Percentiles rank a stretch among this genome's conserved stretches.
phyloP scores from a whole-genome alignment of 768 basidiomycete genomes.

The Xanthoconium stramineum region DNA sequence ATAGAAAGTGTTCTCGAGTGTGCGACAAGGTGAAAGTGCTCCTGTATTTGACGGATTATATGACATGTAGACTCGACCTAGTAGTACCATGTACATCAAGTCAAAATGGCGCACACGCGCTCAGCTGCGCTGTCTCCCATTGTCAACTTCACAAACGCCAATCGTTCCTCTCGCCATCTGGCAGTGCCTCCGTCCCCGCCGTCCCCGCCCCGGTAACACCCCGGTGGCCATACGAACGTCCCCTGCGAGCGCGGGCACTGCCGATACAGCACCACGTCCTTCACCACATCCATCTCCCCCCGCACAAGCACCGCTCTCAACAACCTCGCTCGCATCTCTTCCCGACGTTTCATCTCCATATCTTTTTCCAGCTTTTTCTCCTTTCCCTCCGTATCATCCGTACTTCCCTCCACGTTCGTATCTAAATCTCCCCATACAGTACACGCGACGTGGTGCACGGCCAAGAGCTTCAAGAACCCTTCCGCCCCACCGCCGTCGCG shows the following conservation, averaged over 20 bases:
- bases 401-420: conserved; percentile 29
- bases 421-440: conserved; percentile 64
- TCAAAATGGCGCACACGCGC: conserved; percentile 13
- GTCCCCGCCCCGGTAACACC: conserved; percentile 42
- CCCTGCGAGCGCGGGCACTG: conserved; percentile 46
- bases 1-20: too few species aligned
- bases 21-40: too few species aligned
- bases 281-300: conserved; percentile 45
- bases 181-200: neutral
- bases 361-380: neutral
- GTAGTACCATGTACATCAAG: neutral
- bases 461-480: conserved; percentile 64
- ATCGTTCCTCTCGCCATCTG: conserved; percentile 16
- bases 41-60: too few species aligned
- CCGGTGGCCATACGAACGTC: conserved; percentile 42
- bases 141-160: conserved; percentile 12
- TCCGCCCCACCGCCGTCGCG: conserved; percentile 34
- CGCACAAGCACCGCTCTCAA: conserved; percentile 51
- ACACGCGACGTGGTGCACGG: conserved; percentile 75
- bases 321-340: conserved; percentile 38
- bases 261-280: conserved; percentile 56
- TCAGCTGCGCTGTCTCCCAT: conserved; percentile 9
- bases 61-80: too few species aligned
- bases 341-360: conserved; percentile 32
- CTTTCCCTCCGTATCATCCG: conserved; percentile 13